Evolutionary conservation across 2,329 filamentous ascomycete species (phyloP).

Genomic region (Xylariomycetidae sp.): DNA sequence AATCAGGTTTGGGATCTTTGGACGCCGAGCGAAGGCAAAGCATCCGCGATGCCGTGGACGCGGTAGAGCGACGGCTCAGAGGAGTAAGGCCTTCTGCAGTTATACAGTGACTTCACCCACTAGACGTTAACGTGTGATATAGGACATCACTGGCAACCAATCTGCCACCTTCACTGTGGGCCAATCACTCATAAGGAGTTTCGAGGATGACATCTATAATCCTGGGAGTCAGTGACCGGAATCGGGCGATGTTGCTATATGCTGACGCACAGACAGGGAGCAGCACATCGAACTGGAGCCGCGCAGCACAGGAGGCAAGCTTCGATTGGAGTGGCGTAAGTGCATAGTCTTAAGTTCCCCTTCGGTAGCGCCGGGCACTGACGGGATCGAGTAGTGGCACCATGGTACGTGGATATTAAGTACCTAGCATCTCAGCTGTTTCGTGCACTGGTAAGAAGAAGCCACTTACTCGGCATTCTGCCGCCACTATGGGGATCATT

Average conservation of each 20-base stretch:
- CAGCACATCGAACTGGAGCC: conserved; percentile 20
- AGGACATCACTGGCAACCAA: too few relatives aligned
- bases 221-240: too few relatives aligned
- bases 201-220: too few relatives aligned
- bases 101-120: too few relatives aligned
- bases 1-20: conserved; percentile 33
- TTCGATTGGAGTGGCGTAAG: conserved; percentile 30
- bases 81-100: conserved; percentile 9
- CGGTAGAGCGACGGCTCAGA: conserved; percentile 23
- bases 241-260: too few relatives aligned
- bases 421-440: too few relatives aligned
- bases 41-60: conserved; percentile 27
- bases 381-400: conserved; percentile 8
- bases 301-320: conserved; percentile 21
- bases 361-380: too few relatives aligned
- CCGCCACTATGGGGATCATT: conserved; percentile 32
- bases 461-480: conserved; percentile 36
- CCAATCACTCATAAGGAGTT: conserved; percentile 4
- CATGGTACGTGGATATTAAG: conserved; percentile 10
- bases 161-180: not conserved
- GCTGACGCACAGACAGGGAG: too few relatives aligned
- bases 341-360: too few relatives aligned
- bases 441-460: too few relatives aligned
- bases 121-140: too few relatives aligned
- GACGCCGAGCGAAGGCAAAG: conserved; percentile 30